A percentile compares a stretch with the other conserved stretches of the same genome.
Evolutionary conservation across 441 rosid genomes (phyloP).

Genomic region (Pelargonium fulgidum): DNA sequence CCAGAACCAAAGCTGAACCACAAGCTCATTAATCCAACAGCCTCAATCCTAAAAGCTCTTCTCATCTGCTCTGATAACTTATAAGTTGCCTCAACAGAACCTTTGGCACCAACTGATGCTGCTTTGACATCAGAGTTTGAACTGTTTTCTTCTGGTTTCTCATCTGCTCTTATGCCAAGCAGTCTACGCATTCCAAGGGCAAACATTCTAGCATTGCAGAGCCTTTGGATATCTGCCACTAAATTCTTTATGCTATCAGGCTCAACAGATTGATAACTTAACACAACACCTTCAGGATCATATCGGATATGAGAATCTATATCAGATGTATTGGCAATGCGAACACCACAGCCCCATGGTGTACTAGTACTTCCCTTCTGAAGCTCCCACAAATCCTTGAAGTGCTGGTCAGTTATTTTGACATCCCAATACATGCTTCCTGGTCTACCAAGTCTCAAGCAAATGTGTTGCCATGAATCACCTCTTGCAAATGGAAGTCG

Average conservation of each 20-base stretch:
- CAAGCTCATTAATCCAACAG: conserved; percentile 87
- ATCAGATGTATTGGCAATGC: conserved; percentile 92
- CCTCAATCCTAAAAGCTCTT: conserved; percentile 90
- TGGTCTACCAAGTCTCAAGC: conserved; percentile 96
- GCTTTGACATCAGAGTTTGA: conserved; percentile 44
- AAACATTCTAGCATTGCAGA: conserved; percentile 94
- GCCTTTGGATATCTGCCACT: conserved; percentile 89
- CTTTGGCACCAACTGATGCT: conserved; percentile 51
- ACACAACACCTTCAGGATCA: conserved; percentile 94
- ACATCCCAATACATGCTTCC: conserved; percentile 99
- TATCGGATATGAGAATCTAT: conserved; percentile 86
- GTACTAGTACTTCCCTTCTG: conserved; percentile 74
- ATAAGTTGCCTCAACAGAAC: conserved; percentile 53
- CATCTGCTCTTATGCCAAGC: conserved; percentile 86
- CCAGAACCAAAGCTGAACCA: conserved; percentile 98
- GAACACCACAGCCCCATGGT: conserved; percentile 93
- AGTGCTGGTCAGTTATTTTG: conserved; percentile 90
- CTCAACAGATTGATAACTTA: conserved; percentile 90
- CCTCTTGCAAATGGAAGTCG: conserved; percentile 75
- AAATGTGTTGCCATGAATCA: conserved; percentile 85
- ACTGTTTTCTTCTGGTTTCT: conserved; percentile 57
- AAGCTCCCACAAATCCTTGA: conserved; percentile 97
- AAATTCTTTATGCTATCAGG: conserved; percentile 83
- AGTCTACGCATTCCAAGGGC: conserved; percentile 89
- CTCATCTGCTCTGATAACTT: conserved; percentile 81